These are phyloP conservation scores for Metschnikowia cubensis DNA, from an alignment of 805 yeast species.

Conservation along the genomic window DNA sequence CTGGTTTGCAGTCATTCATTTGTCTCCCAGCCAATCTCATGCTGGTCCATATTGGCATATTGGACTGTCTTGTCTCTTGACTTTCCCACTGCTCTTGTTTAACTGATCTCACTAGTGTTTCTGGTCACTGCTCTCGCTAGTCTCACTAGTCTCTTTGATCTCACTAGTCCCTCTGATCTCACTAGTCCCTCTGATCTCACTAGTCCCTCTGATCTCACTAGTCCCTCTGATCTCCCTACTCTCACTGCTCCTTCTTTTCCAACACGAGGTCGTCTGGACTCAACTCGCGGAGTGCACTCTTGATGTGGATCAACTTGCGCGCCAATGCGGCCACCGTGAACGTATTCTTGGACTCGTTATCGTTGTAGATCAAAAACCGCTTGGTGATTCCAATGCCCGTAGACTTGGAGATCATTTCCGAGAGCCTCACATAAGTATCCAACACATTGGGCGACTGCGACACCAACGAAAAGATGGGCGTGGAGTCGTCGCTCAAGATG, in stretches of 20 bases:
- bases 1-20: too few relatives aligned
- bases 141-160: too few relatives aligned
- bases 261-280: constrained; percentile 15
- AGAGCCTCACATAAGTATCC: constrained; percentile 26
- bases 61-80: too few relatives aligned
- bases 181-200: too few relatives aligned
- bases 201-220: too few relatives aligned
- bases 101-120: too few relatives aligned
- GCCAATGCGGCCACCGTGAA: constrained; percentile 28
- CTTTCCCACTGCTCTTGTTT: too few relatives aligned
- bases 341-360: constrained; percentile 17
- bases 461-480: constrained; percentile 25
- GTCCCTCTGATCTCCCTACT: too few relatives aligned
- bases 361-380: constrained; percentile 32
- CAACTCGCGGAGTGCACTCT: constrained; percentile 34
- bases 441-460: constrained; percentile 27
- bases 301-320: constrained; percentile 33
- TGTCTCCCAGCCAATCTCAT: too few relatives aligned
- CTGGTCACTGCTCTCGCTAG: too few relatives aligned
- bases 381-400: constrained; percentile 37
- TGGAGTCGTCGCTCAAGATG: constrained; percentile 19
- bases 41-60: too few relatives aligned
- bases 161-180: too few relatives aligned
- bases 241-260: constrained; percentile 14
- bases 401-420: constrained; percentile 26